These are phyloP conservation scores for Cornus florida DNA, from an alignment of 148 eudicot species.

Conservation along the genomic window DNA sequence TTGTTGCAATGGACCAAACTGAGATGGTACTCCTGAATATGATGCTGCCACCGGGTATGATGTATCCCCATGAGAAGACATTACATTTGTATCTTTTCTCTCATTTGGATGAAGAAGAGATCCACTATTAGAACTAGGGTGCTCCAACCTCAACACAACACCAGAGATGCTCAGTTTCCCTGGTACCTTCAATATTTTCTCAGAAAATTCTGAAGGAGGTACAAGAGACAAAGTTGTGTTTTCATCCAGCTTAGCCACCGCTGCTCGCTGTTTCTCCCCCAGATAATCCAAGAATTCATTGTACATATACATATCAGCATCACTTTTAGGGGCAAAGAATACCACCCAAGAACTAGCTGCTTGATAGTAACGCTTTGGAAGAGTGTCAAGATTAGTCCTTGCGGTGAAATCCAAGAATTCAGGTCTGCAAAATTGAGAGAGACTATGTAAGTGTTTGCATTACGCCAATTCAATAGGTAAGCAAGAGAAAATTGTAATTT, in stretches of 20 bases:
- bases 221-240: slow-evolving; percentile 73
- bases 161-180: slow-evolving; percentile 86
- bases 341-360: slow-evolving; percentile 76
- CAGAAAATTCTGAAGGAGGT: slow-evolving; percentile 89
- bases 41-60: slow-evolving; percentile 16
- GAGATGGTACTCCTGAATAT: slow-evolving; percentile 39
- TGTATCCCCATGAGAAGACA: slow-evolving; percentile 22
- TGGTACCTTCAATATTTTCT: slow-evolving; percentile 75
- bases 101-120: slow-evolving; percentile 36
- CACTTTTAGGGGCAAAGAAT: slow-evolving; percentile 74
- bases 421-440: slow-evolving; percentile 53
- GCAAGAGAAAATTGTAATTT: not conserved
- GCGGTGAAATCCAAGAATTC: slow-evolving; percentile 80
- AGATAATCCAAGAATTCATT: slow-evolving; percentile 84
- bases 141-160: slow-evolving; percentile 64
- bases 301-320: slow-evolving; percentile 68
- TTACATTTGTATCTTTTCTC: slow-evolving; percentile 26
- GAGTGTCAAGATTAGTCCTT: slow-evolving; percentile 80
- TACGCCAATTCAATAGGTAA: not conserved
- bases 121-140: slow-evolving; percentile 36
- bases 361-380: slow-evolving; percentile 78
- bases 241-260: slow-evolving; percentile 78
- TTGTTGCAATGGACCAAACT: slow-evolving; percentile 38
- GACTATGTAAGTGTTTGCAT: not conserved
- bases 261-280: slow-evolving; percentile 73